Conservation (phyloP, 2,329 filamentous ascomycete genomes). For the Epichloe sylvatica region DNA sequence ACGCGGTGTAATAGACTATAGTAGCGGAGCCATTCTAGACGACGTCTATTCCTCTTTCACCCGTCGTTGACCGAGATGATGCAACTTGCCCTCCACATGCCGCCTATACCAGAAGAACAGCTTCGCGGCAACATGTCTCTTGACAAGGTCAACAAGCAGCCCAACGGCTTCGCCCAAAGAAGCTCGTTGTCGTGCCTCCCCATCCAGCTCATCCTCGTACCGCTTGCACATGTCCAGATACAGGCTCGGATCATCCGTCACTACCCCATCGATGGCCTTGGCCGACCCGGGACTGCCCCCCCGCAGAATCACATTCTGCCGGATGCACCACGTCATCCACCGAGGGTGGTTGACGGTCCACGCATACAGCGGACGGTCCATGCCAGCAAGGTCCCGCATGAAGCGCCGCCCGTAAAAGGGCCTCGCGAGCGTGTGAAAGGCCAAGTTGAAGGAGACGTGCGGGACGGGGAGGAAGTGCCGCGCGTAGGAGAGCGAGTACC, state of each 20-base stretch:
- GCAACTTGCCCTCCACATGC: slow-evolving; percentile 14
- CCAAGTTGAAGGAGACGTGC: slow-evolving; percentile 64
- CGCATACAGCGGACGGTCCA: slow-evolving; percentile 47
- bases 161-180: slow-evolving; percentile 8
- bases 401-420: slow-evolving; percentile 50
- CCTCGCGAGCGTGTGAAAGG: slow-evolving; percentile 53
- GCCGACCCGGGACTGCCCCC: background rate
- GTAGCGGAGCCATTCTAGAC: too few species aligned
- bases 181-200: background rate
- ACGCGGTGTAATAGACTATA: too few species aligned
- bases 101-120: slow-evolving; percentile 14
- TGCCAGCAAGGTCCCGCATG: slow-evolving; percentile 38
- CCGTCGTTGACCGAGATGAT: slow-evolving; percentile 14
- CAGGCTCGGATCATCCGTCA: slow-evolving; percentile 67
- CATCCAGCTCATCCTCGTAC: slow-evolving; percentile 16
- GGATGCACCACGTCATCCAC: slow-evolving; percentile 71
- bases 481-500: slow-evolving; percentile 53
- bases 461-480: slow-evolving; percentile 52
- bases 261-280: slow-evolving; percentile 55
- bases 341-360: slow-evolving; percentile 79
- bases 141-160: slow-evolving; percentile 9
- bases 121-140: slow-evolving; percentile 11
- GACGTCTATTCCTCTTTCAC: background rate
- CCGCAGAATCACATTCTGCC: slow-evolving; percentile 11
- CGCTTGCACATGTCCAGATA: slow-evolving; percentile 47